These are phyloP conservation scores for Sicyos edulis DNA, from an alignment of 306 rosid species.

Conservation along the genomic window DNA sequence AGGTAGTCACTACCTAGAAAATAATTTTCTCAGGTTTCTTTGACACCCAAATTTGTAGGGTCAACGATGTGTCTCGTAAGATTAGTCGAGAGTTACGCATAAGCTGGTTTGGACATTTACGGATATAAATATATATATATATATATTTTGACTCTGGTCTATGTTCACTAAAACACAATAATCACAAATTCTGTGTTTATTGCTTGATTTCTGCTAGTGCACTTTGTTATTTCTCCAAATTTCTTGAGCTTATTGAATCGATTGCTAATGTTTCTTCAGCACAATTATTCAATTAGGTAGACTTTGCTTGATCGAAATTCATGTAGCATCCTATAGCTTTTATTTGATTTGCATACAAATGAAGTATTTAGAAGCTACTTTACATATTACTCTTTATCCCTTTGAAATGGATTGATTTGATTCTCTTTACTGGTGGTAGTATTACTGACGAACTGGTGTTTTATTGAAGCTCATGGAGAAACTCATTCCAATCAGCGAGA, in stretches of 20 bases:
- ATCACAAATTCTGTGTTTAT: background rate
- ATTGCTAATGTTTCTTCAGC: background rate
- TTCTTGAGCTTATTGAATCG: background rate
- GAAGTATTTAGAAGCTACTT: background rate
- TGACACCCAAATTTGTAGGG: too few species aligned
- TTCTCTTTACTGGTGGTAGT: background rate
- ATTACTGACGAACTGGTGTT: background rate
- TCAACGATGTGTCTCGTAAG: too few species aligned
- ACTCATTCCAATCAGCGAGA: constrained; percentile 48
- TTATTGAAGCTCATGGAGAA: constrained; percentile 49
- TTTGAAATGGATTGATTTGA: constrained; percentile 12
- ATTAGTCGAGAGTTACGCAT: too few species aligned
- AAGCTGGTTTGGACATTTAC: too few species aligned
- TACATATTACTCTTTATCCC: background rate
- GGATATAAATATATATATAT: too few species aligned
- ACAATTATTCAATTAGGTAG: background rate
- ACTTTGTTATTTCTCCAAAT: background rate
- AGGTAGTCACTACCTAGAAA: too few species aligned
- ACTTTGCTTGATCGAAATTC: constrained; percentile 3
- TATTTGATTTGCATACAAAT: background rate
- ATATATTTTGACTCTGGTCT: background rate
- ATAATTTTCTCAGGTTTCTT: too few species aligned
- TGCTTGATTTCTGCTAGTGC: background rate
- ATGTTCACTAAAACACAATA: background rate
- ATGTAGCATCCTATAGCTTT: background rate